Evolutionary conservation across 2,329 filamentous ascomycete genomes (phyloP), one percentile per base, ranked within the genome.

Genomic region (Cladosporium halotolerans): DNA sequence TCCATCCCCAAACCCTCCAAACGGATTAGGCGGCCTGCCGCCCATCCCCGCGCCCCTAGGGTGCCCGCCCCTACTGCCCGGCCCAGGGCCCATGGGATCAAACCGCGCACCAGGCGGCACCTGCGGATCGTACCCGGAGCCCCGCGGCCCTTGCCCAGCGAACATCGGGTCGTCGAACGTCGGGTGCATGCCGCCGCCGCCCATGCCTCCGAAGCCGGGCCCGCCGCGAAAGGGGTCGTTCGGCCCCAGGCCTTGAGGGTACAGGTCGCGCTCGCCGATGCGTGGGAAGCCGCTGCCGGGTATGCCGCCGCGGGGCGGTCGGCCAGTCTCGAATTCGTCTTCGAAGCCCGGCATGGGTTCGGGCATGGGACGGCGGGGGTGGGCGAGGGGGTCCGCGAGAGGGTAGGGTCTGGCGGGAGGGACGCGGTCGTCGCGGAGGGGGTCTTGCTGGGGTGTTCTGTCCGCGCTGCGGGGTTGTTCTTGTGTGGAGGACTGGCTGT

Each of bases 111-210:
- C 93, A 2, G 89, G 90, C 4, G 93, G 93, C 28, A 82, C 85
- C 66, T 85, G 85, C 1, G 86, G 83, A 65, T 91, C 80, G 63
- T 80, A 85, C 0, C 74, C 76, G 11, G 71, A 70, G 11, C 72
- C 70, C 13, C 68, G 75, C 34, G 71, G 70, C 2, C 76, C 73
- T 1, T 74, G 70, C 1, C 75, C 77, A 6, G 79, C 79, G 66
- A 96, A 96, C 45, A 96, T 71, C 6, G 89, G 89, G 66, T 97
- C 91, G 62, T 96, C 89, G 67, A 96, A 93, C 0, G 91, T 95
- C 1, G 93, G 93, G 70, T 96, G 88, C 93, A 99, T 99, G 1
- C 93, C 93, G 10, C 86, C 83, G 9, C 79, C 79, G 16, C 83
- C 80, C 11, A 82, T 80, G 1, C 60, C 57, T 16, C 48, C 7